Evolutionary conservation across 306 rosid species (phyloP).

Genomic region (Castanea mollissima): DNA sequence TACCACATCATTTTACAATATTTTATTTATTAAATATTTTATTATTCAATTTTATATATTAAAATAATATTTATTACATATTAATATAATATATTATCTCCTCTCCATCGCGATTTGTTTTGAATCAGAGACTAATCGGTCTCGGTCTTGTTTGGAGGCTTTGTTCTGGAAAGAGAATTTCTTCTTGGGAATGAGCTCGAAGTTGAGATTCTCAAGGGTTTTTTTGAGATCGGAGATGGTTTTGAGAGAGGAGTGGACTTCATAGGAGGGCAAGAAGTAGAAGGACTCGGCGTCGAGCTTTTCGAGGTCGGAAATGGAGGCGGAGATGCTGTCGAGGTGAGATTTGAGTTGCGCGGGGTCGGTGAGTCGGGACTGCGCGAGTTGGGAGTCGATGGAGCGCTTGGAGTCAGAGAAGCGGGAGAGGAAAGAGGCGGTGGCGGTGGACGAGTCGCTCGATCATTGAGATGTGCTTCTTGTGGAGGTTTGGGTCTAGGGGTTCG

Average conservation of each 20-base stretch:
- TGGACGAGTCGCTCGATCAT: conserved; percentile 56
- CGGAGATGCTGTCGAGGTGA: conserved; percentile 49
- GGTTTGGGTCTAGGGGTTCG: conserved; percentile 22
- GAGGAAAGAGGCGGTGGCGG: conserved; percentile 56
- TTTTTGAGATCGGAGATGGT: conserved; percentile 55
- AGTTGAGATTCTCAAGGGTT: conserved; percentile 42
- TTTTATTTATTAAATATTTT: too few relatives aligned
- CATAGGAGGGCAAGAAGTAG: conserved; percentile 71
- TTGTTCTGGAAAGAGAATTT: conserved; percentile 74
- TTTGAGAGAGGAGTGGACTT: conserved; percentile 74
- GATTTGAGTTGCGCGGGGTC: conserved; percentile 40
- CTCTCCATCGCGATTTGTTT: not conserved
- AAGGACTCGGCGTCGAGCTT: conserved; percentile 76
- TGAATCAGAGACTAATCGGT: conserved; percentile 1
- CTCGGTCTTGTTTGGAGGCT: conserved; percentile 37
- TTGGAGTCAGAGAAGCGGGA: conserved; percentile 53
- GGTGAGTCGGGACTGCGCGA: conserved; percentile 36
- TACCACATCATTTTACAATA: too few relatives aligned
- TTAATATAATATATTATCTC: too few relatives aligned
- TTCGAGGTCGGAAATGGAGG: conserved; percentile 68
- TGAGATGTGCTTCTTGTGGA: conserved; percentile 62
- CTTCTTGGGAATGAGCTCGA: conserved; percentile 63
- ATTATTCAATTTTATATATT: too few relatives aligned
- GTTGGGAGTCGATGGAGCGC: conserved; percentile 49
- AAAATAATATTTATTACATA: too few relatives aligned